phyloP scores from a whole-genome alignment of 106 monocot genomes.

The Triglochin maritima region DNA sequence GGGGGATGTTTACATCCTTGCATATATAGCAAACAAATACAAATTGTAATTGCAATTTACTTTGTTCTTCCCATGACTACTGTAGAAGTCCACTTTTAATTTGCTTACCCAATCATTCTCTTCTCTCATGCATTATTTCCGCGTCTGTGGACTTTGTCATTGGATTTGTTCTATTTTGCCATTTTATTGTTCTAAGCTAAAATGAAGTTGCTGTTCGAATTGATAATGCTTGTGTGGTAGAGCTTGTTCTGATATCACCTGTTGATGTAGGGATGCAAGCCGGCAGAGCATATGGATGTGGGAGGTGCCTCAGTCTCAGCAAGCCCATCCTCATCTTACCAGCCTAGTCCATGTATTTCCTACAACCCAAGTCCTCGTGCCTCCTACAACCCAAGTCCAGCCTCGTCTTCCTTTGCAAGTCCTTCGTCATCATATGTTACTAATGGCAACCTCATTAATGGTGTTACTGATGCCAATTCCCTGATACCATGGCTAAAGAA shows the following conservation, averaged over 20 bases:
- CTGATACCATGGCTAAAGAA: constrained; percentile 90
- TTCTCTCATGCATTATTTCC: too few species aligned
- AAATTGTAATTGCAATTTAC: too few species aligned
- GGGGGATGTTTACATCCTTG: too few species aligned
- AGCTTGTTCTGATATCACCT: background rate
- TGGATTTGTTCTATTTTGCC: too few species aligned
- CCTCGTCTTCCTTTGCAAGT: constrained; percentile 59
- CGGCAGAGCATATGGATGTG: constrained; percentile 37
- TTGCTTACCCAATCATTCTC: too few species aligned
- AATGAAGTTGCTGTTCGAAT: too few species aligned
- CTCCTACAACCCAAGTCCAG: constrained; percentile 63
- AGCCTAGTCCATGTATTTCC: constrained; percentile 18
- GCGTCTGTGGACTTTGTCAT: too few species aligned
- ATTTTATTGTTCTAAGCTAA: too few species aligned
- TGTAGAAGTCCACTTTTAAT: too few species aligned
- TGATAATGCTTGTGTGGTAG: too few species aligned
- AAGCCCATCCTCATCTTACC: constrained; percentile 58
- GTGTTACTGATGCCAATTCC: constrained; percentile 32
- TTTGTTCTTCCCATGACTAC: too few species aligned
- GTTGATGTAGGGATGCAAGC: constrained; percentile 61
- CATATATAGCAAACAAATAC: too few species aligned
- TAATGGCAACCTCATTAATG: constrained; percentile 17
- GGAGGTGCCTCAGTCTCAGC: constrained; percentile 43
- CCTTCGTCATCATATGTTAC: constrained; percentile 54
- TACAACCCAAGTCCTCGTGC: constrained; percentile 33